Conservation (phyloP, 192 early-diverging fungal species). For the Backusella parvicylindrica region DNA sequence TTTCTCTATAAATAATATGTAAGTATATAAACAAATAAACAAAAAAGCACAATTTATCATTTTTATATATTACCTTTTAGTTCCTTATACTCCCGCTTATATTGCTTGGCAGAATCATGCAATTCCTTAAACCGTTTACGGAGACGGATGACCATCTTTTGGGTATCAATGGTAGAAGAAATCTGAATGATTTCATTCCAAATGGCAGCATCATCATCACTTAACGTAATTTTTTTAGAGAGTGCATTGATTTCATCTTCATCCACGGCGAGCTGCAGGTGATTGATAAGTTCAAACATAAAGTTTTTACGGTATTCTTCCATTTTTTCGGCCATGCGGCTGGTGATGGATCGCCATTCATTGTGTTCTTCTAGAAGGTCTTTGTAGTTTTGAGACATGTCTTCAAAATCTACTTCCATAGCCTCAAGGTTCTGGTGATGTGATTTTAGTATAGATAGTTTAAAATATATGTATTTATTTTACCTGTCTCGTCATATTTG, state of each 20-base stretch:
- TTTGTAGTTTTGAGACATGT: constrained; percentile 4
- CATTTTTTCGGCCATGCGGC: constrained; percentile 24
- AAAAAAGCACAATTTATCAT: neutral
- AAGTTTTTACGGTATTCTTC: constrained; percentile 23
- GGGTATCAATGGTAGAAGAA: constrained; percentile 13
- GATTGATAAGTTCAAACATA: constrained; percentile 21
- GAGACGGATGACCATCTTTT: constrained; percentile 23
- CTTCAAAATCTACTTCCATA: neutral
- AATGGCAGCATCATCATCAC: constrained; percentile 17
- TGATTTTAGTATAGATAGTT: no score
- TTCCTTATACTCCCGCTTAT: constrained; percentile 31
- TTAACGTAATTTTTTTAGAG: neutral
- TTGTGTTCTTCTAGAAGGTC: constrained; percentile 6
- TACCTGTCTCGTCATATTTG: neutral
- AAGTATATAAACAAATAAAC: neutral
- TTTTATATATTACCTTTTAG: constrained; percentile 28
- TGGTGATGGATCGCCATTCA: constrained; percentile 9
- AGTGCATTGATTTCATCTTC: constrained; percentile 17
- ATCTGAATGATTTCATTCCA: constrained; percentile 21
- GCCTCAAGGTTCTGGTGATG: neutral
- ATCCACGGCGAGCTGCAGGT: constrained; percentile 27
- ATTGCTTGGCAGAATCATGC: constrained; percentile 17
- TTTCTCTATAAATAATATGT: constrained; percentile 39
- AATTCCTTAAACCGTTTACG: constrained; percentile 28
- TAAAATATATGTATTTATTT: neutral